A percentile compares a stretch with the other conserved stretches of the same genome.
These are phyloP conservation scores for Rhodotorula sp. DNA, from an alignment of 1,284 basidiomycete genomes.

Conservation along the genomic window DNA sequence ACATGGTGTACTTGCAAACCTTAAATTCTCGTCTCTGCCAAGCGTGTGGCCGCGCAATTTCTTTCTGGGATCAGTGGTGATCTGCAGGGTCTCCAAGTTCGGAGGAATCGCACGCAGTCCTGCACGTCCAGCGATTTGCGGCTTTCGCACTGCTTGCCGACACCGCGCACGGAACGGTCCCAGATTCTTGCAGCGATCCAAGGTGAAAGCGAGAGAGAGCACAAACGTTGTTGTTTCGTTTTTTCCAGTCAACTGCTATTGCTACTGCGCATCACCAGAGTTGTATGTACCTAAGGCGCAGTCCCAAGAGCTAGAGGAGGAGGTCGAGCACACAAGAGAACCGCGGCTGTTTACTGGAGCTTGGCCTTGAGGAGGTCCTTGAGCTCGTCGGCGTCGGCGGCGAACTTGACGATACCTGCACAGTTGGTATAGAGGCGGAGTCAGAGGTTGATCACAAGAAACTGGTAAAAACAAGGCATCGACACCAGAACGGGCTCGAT, in stretches of 20 bases:
- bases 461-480: too few species aligned
- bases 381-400: slow-evolving; percentile 87
- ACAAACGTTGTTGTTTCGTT: not conserved
- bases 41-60: too few species aligned
- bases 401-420: slow-evolving; percentile 58
- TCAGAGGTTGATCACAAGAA: not conserved
- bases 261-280: not conserved
- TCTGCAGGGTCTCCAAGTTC: too few species aligned
- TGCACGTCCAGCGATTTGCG: too few species aligned
- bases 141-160: too few species aligned
- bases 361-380: slow-evolving; percentile 79
- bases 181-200: too few species aligned
- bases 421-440: not conserved
- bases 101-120: too few species aligned
- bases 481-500: too few species aligned
- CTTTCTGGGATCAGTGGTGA: too few species aligned
- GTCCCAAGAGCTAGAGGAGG: not conserved
- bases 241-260: not conserved
- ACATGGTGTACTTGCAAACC: too few species aligned
- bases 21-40: too few species aligned
- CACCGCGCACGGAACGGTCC: too few species aligned
- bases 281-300: not conserved
- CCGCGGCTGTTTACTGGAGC: slow-evolving; percentile 53
- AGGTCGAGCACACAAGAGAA: not conserved
- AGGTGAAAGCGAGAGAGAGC: not conserved